Evolutionary conservation across 768 basidiomycete genomes (phyloP), one percentile per base, ranked within the genome.

Genomic region (Kwoniella sp.): DNA sequence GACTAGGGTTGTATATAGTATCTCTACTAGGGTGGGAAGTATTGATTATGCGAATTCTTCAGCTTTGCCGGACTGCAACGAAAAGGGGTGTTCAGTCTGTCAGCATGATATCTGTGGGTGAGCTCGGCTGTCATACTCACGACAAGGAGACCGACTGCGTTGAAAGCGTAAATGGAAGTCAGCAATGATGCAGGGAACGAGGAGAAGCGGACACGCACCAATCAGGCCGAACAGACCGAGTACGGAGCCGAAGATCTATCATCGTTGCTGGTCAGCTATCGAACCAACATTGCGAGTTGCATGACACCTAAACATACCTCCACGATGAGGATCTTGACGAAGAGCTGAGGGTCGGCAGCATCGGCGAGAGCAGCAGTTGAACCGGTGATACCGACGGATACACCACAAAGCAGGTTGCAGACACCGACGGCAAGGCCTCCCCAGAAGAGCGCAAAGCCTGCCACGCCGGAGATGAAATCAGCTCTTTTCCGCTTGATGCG

Each of bases 271-370:
- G 22, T 25, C 31, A 23, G 37, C 1, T 23, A 15, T 26, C 34
- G 15, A 11, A 45, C 41, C 41, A n/a, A n/a, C n/a, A n/a, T n/a
- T n/a, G n/a, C n/a, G n/a, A n/a, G n/a, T n/a, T n/a, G 1, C 53
- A 48, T 20, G 26, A 17, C 20, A 41, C 51, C 22, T 28, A 89
- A 90, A 78, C 94, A 92, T 47, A 96, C 93, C 77, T 98, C 96
- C 0, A 99, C 91, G 61, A 99, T 89, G 58, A 99, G 87, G 66
- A 98, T 91, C 82, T 95, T 97, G 81, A 98, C 93, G 71, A 99
- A 98, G 34, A 98, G 81, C 38, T 88, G 86, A 2, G 95, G 94
- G 79, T 98, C 94, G 12, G 94, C 91, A 23, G 95, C 96, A 79
- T 98, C 96, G 12, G 92, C 88, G 34, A 98, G 83, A 0, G 96